Conservation (phyloP, 2,329 filamentous ascomycete species). For the Thielaviopsis punctulata region DNA sequence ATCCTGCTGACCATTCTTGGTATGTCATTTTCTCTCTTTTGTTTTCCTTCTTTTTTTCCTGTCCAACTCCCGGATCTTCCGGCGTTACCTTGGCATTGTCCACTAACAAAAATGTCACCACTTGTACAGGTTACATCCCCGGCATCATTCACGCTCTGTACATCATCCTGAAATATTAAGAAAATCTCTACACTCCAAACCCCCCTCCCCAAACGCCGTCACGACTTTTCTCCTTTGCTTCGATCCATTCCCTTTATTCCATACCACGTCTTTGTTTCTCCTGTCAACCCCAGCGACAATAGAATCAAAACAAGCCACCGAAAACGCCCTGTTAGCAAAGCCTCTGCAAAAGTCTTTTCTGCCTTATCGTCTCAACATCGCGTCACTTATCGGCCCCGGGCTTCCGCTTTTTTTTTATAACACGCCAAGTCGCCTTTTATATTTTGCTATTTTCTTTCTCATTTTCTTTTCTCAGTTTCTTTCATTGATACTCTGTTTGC, state of each 20-base stretch:
- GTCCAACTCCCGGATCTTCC: not conserved
- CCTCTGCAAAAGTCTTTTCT: no score
- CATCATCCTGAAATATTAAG: slow-evolving; percentile 87
- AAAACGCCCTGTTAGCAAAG: no score
- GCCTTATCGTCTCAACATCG: not conserved
- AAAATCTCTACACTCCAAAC: not conserved
- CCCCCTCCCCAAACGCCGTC: not conserved
- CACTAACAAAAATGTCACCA: not conserved
- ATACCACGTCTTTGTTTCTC: not conserved
- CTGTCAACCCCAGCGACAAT: not conserved
- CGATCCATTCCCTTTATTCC: not conserved
- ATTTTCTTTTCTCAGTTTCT: not conserved
- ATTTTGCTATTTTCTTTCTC: not conserved
- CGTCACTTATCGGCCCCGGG: not conserved
- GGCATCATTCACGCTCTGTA: slow-evolving; percentile 89
- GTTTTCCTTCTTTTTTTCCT: not conserved
- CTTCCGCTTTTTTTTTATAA: not conserved
- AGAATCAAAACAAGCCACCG: not conserved
- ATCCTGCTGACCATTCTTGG: slow-evolving; percentile 65
- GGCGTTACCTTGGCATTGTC: not conserved
- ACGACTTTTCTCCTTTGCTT: not conserved
- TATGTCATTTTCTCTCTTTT: slow-evolving; percentile 19
- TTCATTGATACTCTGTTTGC: not conserved
- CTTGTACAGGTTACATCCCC: slow-evolving; percentile 39
- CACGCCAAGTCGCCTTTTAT: not conserved